These are phyloP conservation scores for Tilletia walkeri DNA, from an alignment of 1,284 basidiomycete genomes.

Conservation along the genomic window DNA sequence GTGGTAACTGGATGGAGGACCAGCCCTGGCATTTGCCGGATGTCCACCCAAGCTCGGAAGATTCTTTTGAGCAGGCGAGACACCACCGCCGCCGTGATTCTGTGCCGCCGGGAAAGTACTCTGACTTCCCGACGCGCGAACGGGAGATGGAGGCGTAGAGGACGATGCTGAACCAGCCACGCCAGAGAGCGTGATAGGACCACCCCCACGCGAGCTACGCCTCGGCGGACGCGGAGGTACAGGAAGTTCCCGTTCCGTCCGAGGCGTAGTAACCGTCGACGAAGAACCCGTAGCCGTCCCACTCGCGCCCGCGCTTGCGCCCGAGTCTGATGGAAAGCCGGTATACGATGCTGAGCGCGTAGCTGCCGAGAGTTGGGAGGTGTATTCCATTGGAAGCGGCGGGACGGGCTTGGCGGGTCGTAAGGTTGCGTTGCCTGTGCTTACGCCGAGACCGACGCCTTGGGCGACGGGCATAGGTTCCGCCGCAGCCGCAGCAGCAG, in stretches of 20 bases:
- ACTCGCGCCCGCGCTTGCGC: background rate
- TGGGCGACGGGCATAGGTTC: background rate
- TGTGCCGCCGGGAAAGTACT: background rate
- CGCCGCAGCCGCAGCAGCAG: constrained; percentile 22
- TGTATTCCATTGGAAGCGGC: background rate
- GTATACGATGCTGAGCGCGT: background rate
- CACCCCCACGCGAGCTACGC: background rate
- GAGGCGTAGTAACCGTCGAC: background rate
- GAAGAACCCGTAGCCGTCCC: background rate
- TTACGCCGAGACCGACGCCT: background rate
- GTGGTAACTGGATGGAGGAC: background rate
- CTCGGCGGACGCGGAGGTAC: constrained; percentile 4
- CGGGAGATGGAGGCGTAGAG: too few species aligned
- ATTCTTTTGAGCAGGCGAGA: too few species aligned
- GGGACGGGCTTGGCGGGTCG: background rate
- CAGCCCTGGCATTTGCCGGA: too few species aligned
- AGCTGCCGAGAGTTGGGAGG: background rate
- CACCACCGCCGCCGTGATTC: background rate
- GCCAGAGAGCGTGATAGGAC: too few species aligned
- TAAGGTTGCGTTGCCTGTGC: background rate
- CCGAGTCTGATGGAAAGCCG: too few species aligned
- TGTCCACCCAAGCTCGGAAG: too few species aligned
- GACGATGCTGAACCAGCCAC: too few species aligned
- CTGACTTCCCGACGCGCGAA: too few species aligned
- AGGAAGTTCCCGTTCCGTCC: constrained; percentile 6